phyloP scores from a whole-genome alignment of 1,139 yeast genomes.

The Nakaseomyces uthaithaninus region DNA sequence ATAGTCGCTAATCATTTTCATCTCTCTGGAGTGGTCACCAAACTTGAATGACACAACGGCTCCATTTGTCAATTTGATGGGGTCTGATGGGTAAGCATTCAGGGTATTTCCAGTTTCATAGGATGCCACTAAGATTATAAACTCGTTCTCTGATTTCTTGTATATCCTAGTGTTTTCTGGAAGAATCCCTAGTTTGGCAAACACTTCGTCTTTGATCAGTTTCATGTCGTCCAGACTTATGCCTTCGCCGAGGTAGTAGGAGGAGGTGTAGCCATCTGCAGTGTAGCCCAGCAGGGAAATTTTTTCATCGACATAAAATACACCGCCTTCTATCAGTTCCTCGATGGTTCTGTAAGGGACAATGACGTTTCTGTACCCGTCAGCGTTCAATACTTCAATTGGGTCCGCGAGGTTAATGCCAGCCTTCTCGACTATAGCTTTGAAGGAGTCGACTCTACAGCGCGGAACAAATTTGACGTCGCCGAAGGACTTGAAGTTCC shows the following conservation, averaged over 20 bases:
- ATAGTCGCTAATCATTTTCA: slow-evolving; percentile 48
- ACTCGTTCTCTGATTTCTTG: slow-evolving; percentile 40
- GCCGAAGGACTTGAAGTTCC: slow-evolving; percentile 85
- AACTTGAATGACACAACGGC: slow-evolving; percentile 46
- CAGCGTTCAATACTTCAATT: slow-evolving; percentile 25
- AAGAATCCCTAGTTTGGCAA: slow-evolving; percentile 55
- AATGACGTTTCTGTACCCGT: slow-evolving; percentile 6
- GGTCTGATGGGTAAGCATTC: slow-evolving; percentile 37
- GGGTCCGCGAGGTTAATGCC: slow-evolving; percentile 27
- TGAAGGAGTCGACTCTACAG: slow-evolving; percentile 42
- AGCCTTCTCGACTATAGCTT: slow-evolving; percentile 34
- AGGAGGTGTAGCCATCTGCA: slow-evolving; percentile 62
- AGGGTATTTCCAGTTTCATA: slow-evolving; percentile 39
- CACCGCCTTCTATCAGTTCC: slow-evolving; percentile 31
- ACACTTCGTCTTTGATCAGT: slow-evolving; percentile 48
- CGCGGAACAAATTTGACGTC: slow-evolving; percentile 78
- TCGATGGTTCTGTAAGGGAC: slow-evolving; percentile 38
- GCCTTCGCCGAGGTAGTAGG: slow-evolving; percentile 51
- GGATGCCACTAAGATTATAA: slow-evolving; percentile 56
- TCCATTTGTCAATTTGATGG: slow-evolving; percentile 33
- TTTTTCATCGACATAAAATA: slow-evolving; percentile 45
- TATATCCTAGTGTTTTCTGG: slow-evolving; percentile 78
- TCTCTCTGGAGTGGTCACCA: slow-evolving; percentile 71
- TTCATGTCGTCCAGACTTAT: slow-evolving; percentile 54
- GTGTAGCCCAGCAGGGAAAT: slow-evolving; percentile 66